phyloP scores from a whole-genome alignment of 306 rosid species.

The Astragalus membranaceus region DNA sequence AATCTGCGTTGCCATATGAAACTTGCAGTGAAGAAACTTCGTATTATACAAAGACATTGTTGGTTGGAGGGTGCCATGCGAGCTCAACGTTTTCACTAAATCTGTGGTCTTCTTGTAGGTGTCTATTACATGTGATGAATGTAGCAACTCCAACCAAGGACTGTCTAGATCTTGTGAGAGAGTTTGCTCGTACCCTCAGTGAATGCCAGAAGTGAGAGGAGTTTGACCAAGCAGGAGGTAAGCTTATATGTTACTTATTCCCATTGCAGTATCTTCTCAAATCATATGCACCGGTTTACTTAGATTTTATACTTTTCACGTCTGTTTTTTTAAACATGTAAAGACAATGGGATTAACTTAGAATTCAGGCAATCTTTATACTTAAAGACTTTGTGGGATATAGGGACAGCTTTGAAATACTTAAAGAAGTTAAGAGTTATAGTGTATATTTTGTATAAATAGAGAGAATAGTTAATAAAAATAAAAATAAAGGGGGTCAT shows the following conservation, averaged over 20 bases:
- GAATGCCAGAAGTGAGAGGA: constrained; percentile 66
- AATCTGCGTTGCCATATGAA: constrained; percentile 11
- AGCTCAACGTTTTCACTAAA: no score
- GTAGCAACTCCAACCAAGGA: constrained; percentile 93
- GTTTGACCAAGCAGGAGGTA: constrained; percentile 95
- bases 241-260: background rate
- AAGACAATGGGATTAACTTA: background rate
- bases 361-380: background rate
- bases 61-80: no score
- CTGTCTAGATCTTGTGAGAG: constrained; percentile 84
- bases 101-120: constrained; percentile 45
- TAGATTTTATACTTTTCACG: background rate
- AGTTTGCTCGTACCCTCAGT: constrained; percentile 75
- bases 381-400: background rate
- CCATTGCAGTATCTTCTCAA: background rate
- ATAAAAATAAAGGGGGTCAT: background rate
- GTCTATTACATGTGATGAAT: constrained; percentile 79
- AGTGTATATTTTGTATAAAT: background rate
- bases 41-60: constrained; percentile 80
- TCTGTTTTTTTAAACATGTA: background rate
- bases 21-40: constrained; percentile 71
- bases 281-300: background rate
- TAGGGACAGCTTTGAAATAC: background rate
- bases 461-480: background rate
- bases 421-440: background rate